Conservation (phyloP, 2,329 filamentous ascomycete species). For the Phyllosticta citriasiana region DNA sequence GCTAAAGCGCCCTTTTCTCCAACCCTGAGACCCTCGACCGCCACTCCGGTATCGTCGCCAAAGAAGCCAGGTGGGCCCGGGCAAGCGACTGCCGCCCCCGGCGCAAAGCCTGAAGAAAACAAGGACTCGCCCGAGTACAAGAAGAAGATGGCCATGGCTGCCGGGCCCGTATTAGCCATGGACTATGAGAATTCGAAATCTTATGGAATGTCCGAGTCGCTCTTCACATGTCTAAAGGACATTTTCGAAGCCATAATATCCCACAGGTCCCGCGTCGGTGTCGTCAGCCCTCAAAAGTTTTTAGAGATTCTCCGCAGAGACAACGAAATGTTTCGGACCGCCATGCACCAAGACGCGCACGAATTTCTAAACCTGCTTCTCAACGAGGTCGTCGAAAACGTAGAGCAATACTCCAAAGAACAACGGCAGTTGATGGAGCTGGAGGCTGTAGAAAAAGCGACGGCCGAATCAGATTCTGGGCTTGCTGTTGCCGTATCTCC, state of each 20-base stretch:
- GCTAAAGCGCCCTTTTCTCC: constrained; percentile 41
- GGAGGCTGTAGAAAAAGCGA: constrained; percentile 39
- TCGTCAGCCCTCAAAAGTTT: constrained; percentile 85
- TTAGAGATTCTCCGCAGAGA: constrained; percentile 87
- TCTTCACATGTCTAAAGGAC: constrained; percentile 91
- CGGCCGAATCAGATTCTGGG: constrained; percentile 18
- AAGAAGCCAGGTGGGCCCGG: constrained; percentile 38
- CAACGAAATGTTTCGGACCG: constrained; percentile 93
- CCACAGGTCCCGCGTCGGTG: constrained; percentile 71
- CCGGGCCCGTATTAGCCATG: constrained; percentile 78
- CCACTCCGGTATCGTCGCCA: constrained; percentile 18
- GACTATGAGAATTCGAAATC: constrained; percentile 66
- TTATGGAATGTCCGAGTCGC: constrained; percentile 89
- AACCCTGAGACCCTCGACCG: constrained; percentile 31
- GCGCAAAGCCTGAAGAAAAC: constrained; percentile 75
- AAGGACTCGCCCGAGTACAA: constrained; percentile 94
- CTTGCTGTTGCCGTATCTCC: constrained; percentile 14
- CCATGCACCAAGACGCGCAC: constrained; percentile 97
- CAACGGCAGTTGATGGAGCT: not conserved
- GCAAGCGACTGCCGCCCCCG: constrained; percentile 43
- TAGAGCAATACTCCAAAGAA: constrained; percentile 74
- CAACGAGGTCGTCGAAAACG: constrained; percentile 92
- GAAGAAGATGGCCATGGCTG: constrained; percentile 87
- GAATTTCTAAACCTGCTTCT: constrained; percentile 90
- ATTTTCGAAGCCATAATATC: constrained; percentile 87